phyloP scores from a whole-genome alignment of 148 eudicot genomes.

The Rhododendron kiyosumense region DNA sequence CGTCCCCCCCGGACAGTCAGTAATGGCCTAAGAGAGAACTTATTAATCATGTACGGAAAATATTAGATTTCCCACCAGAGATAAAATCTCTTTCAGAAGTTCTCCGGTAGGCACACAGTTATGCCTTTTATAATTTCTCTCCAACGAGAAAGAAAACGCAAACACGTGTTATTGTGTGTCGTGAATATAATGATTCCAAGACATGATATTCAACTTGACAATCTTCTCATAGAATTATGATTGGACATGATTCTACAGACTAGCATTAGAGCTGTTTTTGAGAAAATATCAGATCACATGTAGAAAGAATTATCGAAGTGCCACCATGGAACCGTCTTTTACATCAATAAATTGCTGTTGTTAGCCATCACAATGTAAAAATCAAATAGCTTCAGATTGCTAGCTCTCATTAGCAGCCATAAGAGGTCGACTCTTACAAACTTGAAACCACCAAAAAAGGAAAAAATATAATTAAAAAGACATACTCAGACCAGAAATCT shows the following conservation, averaged over 20 bases:
- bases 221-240: not conserved
- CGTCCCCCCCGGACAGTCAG: not conserved
- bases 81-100: not conserved
- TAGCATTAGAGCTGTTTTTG: not conserved
- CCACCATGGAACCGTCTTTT: not conserved
- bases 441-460: not conserved
- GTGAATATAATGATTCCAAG: not conserved
- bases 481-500: not conserved
- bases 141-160: not conserved
- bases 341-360: not conserved
- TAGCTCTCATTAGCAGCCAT: not conserved
- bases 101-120: not conserved
- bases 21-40: not conserved
- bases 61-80: not conserved
- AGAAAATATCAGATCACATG: too few species aligned
- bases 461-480: not conserved
- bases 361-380: not conserved
- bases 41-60: not conserved
- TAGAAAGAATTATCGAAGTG: not conserved
- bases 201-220: not conserved
- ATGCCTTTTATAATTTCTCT: not conserved
- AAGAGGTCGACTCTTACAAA: not conserved
- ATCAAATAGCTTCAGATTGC: not conserved
- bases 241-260: not conserved
- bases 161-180: not conserved